phyloP scores from a whole-genome alignment of 2,329 filamentous ascomycete genomes.

The Cladosporium colombiae region DNA sequence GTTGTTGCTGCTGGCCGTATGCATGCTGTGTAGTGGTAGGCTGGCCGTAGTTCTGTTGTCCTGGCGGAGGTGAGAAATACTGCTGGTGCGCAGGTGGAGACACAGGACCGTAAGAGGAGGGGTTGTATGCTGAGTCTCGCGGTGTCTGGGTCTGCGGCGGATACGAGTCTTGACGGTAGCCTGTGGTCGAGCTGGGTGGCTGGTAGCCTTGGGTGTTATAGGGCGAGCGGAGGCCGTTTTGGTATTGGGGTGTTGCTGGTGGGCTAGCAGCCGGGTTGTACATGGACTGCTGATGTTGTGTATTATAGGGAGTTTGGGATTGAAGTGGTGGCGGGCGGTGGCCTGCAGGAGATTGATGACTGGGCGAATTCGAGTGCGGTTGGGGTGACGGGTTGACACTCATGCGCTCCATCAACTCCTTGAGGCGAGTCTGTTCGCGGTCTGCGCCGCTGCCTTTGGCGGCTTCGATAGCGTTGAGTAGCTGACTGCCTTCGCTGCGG shows the following conservation, averaged over 20 bases:
- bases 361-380: conserved; percentile 44
- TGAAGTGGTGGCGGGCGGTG: conserved; percentile 48
- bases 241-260: conserved; percentile 49
- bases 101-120: conserved; percentile 48
- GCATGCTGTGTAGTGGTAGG: conserved; percentile 58
- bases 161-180: conserved; percentile 16
- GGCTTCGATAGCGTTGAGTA: conserved; percentile 85
- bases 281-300: conserved; percentile 42
- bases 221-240: conserved; percentile 19
- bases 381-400: conserved; percentile 67
- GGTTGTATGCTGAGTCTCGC: conserved; percentile 44
- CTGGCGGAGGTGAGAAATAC: conserved; percentile 52
- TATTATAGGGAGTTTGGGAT: conserved; percentile 44
- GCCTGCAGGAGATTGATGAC: conserved; percentile 32
- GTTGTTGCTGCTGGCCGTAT: conserved; percentile 57
- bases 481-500: conserved; percentile 83
- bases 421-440: conserved; percentile 79
- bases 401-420: conserved; percentile 92
- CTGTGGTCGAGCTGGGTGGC: conserved; percentile 11
- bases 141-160: conserved; percentile 17
- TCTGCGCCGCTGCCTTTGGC: conserved; percentile 72
- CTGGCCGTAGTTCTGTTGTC: conserved; percentile 42
- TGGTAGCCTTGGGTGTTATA: conserved; percentile 10
- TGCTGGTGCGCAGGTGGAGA: conserved; percentile 60
- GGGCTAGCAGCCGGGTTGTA: conserved; percentile 54